Evolutionary conservation across 1,139 yeast species (phyloP).

Genomic region (Magnusiomyces tetraspermus): DNA sequence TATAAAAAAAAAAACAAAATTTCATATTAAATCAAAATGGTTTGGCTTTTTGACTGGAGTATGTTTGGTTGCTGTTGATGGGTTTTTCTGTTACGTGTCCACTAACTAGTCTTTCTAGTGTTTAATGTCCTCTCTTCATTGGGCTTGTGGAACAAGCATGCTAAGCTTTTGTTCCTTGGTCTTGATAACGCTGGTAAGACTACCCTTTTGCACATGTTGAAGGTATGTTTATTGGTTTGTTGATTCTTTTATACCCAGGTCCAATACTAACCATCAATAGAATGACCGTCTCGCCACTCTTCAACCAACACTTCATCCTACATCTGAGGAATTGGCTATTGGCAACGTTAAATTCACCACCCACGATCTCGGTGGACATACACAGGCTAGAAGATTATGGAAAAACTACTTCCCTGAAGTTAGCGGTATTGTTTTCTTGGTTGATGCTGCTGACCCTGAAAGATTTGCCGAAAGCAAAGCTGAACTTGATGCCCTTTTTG

Average conservation of each 20-base stretch:
- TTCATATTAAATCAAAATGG: conserved; percentile 6
- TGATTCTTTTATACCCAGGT: background rate
- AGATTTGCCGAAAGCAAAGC: conserved; percentile 92
- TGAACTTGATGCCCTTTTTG: conserved; percentile 85
- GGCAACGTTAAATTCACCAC: conserved; percentile 96
- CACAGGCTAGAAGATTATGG: conserved; percentile 98
- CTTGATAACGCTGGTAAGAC: conserved; percentile 98
- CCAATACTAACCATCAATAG: conserved; percentile 21
- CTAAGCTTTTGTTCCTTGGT: conserved; percentile 89
- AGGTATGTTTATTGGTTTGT: conserved; percentile 27
- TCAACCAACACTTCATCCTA: conserved; percentile 95
- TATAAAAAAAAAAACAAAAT: too few relatives aligned
- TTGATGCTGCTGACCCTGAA: conserved; percentile 94
- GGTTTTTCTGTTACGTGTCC: background rate
- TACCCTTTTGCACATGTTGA: conserved; percentile 90
- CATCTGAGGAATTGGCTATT: conserved; percentile 94
- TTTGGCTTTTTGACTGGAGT: conserved; percentile 33
- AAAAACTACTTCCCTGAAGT: conserved; percentile 99
- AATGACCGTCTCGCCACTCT: conserved; percentile 96
- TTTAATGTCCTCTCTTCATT: conserved; percentile 89
- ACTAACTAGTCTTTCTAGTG: conserved; percentile 33
- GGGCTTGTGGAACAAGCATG: conserved; percentile 97
- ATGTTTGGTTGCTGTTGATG: conserved; percentile 16
- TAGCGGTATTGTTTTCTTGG: conserved; percentile 90
- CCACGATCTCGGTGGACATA: conserved; percentile 96